Base-by-base conservation (phyloP, 352 stramenopile genomes). In the Sclerospora graminicola region DNA sequence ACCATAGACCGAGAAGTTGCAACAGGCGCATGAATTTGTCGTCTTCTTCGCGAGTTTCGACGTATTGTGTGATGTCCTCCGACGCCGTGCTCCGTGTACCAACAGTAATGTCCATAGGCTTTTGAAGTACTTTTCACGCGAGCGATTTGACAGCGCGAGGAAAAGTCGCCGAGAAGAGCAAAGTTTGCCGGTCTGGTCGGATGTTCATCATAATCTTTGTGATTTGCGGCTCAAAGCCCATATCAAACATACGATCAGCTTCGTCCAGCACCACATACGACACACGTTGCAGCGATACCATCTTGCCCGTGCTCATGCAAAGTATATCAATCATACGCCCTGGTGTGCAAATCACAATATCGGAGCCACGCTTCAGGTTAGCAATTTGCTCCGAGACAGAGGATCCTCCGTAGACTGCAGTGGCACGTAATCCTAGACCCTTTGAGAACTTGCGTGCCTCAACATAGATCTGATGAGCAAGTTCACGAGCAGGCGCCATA, bases 221-320 rank as follows among this genome's bases (percentile, higher is more conserved):
- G 51, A 99, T 98, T 63, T 99, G 97, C 10, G 96, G 96, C 50
- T 98, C 95, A 64, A 99, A 99, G 8, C 97, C 97, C 96, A 99
- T 99, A 63, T 99, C 97, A 59, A 99, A 99, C 91, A 99, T 99
- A 14, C 97, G 85, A 66, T 99, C 97, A 29, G 96, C 95, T 69
- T 99, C 97, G 54, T 99, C 97, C 38, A 99, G 81, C 13, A 99
- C 96, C 15, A 99, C 91, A 57, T 98, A 99, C 13, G 91, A 97
- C 13, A 99, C 95, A 16, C 96, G 84, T 46, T 94, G 73, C 10
- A 99, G 63, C 24, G 81, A 97, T 23, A 99, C 82, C 55, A 99
- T 85, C 34, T 92, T 89, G 26, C 96, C 95, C 8, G 89, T 84
- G 60, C 98, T 97, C 93, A 99, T 98, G 20, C 84, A 96, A 14